Evolutionary conservation across 2,329 filamentous ascomycete genomes (phyloP), one percentile per base, ranked within the genome.

Genomic region (Plenodomus lindquistii): DNA sequence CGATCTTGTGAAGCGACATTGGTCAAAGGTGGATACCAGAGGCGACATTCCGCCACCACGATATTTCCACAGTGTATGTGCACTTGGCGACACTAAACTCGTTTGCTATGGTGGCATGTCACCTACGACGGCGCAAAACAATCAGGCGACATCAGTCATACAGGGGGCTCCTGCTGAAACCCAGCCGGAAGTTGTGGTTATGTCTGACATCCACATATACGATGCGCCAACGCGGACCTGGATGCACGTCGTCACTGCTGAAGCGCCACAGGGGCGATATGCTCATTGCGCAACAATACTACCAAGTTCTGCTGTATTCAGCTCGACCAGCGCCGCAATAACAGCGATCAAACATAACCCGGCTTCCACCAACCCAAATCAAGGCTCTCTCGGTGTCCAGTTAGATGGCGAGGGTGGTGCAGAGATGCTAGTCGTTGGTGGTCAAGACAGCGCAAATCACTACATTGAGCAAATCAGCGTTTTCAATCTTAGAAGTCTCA

Each of bases 91-190:
- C 69, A 93, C 91, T 2, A 99, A 97, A 73, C 81, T 99, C 71
- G 93, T 99, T 3, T 97, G 93, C 73, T 99, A 97, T 72, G 94
- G 94, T 48, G 94, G 94, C 60, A 99, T 99, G 94, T 97, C 93
- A 9, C 92, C 93, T 1, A 83, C 85, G 10, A 77, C 80, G 6
- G 80, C 68, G 35, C 65, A 77, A 13, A 59, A 64, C 7, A 69
- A 63, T 34, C 71, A 72, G 44, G 61, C 71, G 29, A 61, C 70
- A 5, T 55, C 64, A 18, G 72, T 67, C 61, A 46, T 65, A 47
- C 71, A 74, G 38, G 67, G 69, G 9, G 63, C 59, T 21, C 57
- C 66, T 0, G 73, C 77, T 49, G 88, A 92, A 54, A 78, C 85
- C 45, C 88, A 91, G 60, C 85, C 91, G 31, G 92, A 97, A 65